A percentile compares a stretch with the other conserved stretches of the same genome.
These are phyloP conservation scores for Capronia coronata DNA, from an alignment of 2,329 filamentous ascomycete genomes.

Conservation along the genomic window DNA sequence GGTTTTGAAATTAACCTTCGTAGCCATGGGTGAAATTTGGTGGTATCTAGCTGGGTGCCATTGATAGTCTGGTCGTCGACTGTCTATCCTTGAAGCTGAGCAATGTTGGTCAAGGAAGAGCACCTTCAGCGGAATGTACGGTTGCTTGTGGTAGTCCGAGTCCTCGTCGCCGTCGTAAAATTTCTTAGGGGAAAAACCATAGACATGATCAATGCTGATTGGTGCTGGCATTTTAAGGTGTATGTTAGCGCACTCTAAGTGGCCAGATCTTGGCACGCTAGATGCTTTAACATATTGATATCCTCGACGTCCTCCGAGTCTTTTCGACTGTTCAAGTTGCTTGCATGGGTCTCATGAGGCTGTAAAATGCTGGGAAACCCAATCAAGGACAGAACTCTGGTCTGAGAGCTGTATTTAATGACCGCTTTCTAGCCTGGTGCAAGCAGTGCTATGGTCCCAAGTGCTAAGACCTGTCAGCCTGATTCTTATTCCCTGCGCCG, in stretches of 20 bases:
- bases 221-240: not conserved
- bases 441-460: no score
- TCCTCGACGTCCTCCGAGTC: not conserved
- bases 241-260: not conserved
- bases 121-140: not conserved
- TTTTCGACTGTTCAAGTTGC: no score
- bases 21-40: slow-evolving; percentile 39
- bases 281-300: not conserved
- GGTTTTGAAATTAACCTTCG: slow-evolving; percentile 54
- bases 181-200: not conserved
- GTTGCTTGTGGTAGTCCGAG: no score
- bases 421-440: no score
- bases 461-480: no score
- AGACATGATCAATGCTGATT: not conserved
- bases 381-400: no score
- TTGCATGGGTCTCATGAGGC: no score
- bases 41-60: slow-evolving; percentile 1
- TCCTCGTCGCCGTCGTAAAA: not conserved
- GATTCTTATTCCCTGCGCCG: not conserved
- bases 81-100: no score
- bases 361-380: no score
- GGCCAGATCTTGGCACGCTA: not conserved
- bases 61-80: not conserved
- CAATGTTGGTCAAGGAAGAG: no score
- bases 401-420: no score